Base-by-base conservation (phyloP, 2,329 filamentous ascomycete genomes). In the Phyllosticta capitalensis region DNA sequence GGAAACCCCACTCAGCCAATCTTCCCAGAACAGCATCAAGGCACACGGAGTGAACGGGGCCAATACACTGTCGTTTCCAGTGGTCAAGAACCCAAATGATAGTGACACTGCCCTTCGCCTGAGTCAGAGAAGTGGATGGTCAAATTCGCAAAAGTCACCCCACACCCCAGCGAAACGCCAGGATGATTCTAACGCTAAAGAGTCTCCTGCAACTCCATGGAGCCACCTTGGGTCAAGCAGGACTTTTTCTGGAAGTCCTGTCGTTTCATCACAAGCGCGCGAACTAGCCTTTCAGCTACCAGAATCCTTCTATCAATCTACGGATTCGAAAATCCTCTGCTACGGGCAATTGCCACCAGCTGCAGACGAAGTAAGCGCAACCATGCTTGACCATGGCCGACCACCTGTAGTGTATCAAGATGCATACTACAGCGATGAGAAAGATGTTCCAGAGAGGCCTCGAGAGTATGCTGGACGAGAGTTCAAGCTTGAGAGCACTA, bases 401-500 rank as follows among this genome's bases (percentile, higher is more conserved):
- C 87, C 88, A 0, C 79, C 86, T 61, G 81, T 88, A 14, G 81
- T 96, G 54, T 95, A 96, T 64, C 89, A 91, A 71, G 86, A 91
- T 68, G 86, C 92, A 0, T 92, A 87, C 67, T 97, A 96, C 69
- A 89, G 91, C 65, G 80, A 89, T 26, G 90, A 95, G 62, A 80
- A 79, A 55, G 94, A 97, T 72, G 88, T 96, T 0, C 91, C 92
- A 12, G 81, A 86, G 48, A 82, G 87, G 57, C 74, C 81, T 30
- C 81, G 90, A 57, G 90, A 96, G 72, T 97, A 96, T 74, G 92
- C 89, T 6, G 92, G 92, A 3, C 85, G 85, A 65, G 89, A 95
- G 66, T 96, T 95, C 69, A 87, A 84, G 61, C 75, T 96, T 6
- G 82, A 85, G 66, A 87, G 91, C 61, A 84, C 81, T 58, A 89